Percentiles rank a stretch among this genome's conserved stretches.
Evolutionary conservation across 306 rosid genomes (phyloP).

Genomic region (Herpetospermum pedunculosum): DNA sequence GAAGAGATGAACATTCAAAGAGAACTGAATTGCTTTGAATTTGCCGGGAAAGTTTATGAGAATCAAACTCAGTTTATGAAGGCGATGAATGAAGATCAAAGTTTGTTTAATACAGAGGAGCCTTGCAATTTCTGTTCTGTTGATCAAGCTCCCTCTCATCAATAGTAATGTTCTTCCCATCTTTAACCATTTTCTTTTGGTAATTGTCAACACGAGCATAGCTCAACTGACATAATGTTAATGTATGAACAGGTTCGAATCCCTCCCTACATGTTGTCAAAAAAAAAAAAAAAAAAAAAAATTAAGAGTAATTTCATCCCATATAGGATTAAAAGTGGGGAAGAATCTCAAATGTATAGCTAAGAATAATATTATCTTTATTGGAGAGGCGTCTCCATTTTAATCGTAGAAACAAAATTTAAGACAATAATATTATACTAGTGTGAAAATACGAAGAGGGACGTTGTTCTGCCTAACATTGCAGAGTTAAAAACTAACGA

Average conservation of each 20-base stretch:
- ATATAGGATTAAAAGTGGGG: too few species aligned
- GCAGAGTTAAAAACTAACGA: not conserved
- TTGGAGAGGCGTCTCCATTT: not conserved
- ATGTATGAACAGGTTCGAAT: too few species aligned
- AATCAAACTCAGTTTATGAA: conserved; percentile 32
- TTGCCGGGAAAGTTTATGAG: conserved; percentile 27
- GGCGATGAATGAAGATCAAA: conserved; percentile 34
- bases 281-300: too few species aligned
- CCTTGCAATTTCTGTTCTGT: conserved; percentile 54
- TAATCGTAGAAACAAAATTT: too few species aligned
- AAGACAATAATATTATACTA: too few species aligned
- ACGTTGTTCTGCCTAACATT: too few species aligned
- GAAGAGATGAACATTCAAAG: conserved; percentile 12
- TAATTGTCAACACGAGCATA: too few species aligned
- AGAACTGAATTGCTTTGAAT: conserved; percentile 27
- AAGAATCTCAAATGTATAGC: not conserved
- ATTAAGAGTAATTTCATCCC: too few species aligned
- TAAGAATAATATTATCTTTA: not conserved
- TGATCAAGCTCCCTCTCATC: conserved; percentile 67
- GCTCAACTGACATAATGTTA: too few species aligned
- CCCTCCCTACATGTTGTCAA: too few species aligned
- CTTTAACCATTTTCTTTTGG: not conserved
- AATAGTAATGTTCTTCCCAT: conserved; percentile 17
- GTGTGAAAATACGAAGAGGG: too few species aligned
- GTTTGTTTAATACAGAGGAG: conserved; percentile 29